Base-by-base conservation (phyloP, 1,284 basidiomycete species). In the Ustilago bromivora region DNA sequence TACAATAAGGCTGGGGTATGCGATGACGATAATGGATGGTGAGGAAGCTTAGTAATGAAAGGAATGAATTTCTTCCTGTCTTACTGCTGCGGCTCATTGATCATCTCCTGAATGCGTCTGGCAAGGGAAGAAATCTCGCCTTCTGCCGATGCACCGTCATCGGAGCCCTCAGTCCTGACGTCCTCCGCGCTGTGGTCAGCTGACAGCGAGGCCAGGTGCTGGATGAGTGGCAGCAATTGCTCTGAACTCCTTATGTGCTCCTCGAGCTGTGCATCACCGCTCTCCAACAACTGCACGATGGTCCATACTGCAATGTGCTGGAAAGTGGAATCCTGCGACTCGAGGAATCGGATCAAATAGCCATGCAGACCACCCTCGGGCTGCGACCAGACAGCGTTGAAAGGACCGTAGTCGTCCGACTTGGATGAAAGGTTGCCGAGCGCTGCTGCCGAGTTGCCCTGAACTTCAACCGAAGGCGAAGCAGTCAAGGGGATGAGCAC, bases 321-420 rank as follows among this genome's bases (percentile, higher is more conserved):
- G 92, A 99, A 99, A 0, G 97, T 99, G n/a, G 94, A 93, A 86
- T 99, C 97, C 17, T 93, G 89, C 83, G 93, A 95, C 63, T 92
- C 94, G 77, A 99, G 88, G 91, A 99, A 99, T 55, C 94, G 91
- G 84, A 95, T 92, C 51, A 99, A 89, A 87, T 99, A 99, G 73
- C 91, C 91, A 86, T 98, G 96, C 89, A 99, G 92, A 46, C 97
- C 97, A 34, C 96, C 97, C 68, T 97, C 95, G 5, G 97, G 97
- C 87, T 95, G 93, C 82, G 95, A 93, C 97, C 97, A 99, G 5
- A 98, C 96, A 57, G 95, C 94, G 81, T 96, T 97, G 89, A 99
- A 99, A 0, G 96, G 94, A 34, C 93, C 93, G 84, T 99, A 99
- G 86, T 99, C 97, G 85, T 98, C 97, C 35, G 92, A 91, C 82